A percentile compares a stretch with the other conserved stretches of the same genome.
These are phyloP conservation scores for Hypoxylon fuscum DNA, from an alignment of 495 filamentous ascomycete species.

Conservation along the genomic window DNA sequence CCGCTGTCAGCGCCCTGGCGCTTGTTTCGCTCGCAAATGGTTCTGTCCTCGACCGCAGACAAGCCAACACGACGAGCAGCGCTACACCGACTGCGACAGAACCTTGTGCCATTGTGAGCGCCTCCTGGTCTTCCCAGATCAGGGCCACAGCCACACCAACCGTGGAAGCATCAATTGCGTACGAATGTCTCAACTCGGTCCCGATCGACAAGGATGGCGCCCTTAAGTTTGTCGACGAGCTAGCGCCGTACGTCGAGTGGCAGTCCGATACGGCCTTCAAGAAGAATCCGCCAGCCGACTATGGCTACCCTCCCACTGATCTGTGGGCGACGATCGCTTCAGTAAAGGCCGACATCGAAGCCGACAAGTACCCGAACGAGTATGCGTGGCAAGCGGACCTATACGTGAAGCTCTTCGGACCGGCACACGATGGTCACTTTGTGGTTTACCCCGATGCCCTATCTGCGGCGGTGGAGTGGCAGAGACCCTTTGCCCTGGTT, in stretches of 20 bases:
- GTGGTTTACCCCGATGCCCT: constrained; percentile 53
- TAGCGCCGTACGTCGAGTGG: constrained; percentile 56
- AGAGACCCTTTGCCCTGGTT: constrained; percentile 45
- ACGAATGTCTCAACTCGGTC: constrained; percentile 58
- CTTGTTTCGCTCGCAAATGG: constrained; percentile 22
- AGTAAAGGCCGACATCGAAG: constrained; percentile 45
- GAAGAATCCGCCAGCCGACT: constrained; percentile 53
- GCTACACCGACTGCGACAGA: constrained; percentile 37
- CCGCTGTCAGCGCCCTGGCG: constrained; percentile 18
- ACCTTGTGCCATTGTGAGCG: constrained; percentile 55
- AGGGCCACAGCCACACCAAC: constrained; percentile 43
- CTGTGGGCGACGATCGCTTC: constrained; percentile 51
- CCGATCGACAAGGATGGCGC: constrained; percentile 53
- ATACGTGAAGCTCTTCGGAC: constrained; percentile 45
- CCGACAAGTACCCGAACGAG: constrained; percentile 54
- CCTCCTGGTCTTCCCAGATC: constrained; percentile 50
- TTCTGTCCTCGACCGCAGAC: constrained; percentile 10
- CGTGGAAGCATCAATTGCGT: constrained; percentile 51
- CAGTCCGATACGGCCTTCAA: constrained; percentile 53
- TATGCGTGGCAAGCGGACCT: constrained; percentile 54
- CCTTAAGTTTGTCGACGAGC: constrained; percentile 51
- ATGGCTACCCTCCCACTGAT: constrained; percentile 57
- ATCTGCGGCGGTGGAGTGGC: constrained; percentile 48
- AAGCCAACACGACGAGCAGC: constrained; percentile 41
- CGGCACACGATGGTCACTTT: constrained; percentile 59